A percentile compares a stretch with the other conserved stretches of the same genome.
phyloP scores from a whole-genome alignment of 2,329 filamentous ascomycete species.

The Nannizzia gypsea region DNA sequence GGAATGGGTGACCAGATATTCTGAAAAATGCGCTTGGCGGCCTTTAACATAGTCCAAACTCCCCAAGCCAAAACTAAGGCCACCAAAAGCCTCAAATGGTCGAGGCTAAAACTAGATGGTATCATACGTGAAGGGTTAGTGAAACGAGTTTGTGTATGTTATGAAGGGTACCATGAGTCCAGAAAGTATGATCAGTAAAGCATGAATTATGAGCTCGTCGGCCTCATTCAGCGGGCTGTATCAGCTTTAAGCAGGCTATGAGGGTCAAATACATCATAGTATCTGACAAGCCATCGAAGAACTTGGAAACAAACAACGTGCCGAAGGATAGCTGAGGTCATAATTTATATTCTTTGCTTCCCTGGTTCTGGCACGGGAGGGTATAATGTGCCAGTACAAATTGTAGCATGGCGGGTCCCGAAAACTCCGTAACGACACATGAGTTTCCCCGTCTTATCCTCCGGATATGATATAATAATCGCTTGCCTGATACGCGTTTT shows the following conservation, averaged over 20 bases:
- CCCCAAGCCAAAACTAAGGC: neutral
- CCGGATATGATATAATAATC: neutral
- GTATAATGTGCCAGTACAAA: neutral
- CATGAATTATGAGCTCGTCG: neutral
- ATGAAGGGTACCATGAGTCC: neutral
- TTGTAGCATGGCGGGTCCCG: neutral
- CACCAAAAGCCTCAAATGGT: neutral
- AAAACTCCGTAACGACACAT: neutral
- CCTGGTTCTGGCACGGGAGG: neutral
- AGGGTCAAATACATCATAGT: neutral
- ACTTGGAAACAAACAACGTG: neutral
- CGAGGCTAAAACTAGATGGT: neutral
- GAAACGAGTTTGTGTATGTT: neutral
- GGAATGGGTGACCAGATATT: slow-evolving; percentile 13
- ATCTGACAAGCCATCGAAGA: neutral
- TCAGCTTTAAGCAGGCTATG: neutral
- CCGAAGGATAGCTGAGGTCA: neutral
- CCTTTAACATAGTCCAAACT: slow-evolving; percentile 3
- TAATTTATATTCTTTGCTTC: neutral
- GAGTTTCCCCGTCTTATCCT: neutral
- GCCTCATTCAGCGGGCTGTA: neutral
- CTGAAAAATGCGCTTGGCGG: neutral
- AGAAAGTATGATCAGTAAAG: neutral
- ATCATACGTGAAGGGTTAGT: neutral
- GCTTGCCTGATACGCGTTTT: neutral